Conservation (phyloP, 768 basidiomycete genomes). For the Mycena vulgaris region DNA sequence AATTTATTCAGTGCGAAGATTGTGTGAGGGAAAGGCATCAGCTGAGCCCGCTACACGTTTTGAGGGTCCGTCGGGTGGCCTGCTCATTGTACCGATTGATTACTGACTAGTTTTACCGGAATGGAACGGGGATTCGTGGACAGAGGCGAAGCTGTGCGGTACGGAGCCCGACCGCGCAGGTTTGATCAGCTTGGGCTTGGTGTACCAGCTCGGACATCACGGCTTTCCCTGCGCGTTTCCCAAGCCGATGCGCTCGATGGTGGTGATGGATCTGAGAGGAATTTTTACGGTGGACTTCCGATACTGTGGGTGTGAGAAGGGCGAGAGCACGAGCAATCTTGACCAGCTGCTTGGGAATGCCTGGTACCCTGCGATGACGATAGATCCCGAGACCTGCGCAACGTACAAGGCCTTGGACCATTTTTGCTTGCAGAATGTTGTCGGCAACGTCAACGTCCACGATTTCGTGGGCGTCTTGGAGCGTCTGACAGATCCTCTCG, state of each 20-base stretch:
- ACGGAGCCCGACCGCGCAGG: neutral
- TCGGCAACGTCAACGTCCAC: no score
- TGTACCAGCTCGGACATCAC: neutral
- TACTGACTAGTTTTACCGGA: no score
- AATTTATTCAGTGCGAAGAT: no score
- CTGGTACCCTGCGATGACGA: neutral
- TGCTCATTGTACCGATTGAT: no score
- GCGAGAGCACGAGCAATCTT: neutral
- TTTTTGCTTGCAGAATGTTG: no score
- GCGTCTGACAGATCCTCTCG: neutral
- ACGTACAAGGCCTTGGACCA: no score
- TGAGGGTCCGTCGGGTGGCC: no score
- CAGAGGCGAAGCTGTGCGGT: neutral
- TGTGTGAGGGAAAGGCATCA: no score
- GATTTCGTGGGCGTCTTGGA: no score
- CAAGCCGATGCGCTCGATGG: neutral
- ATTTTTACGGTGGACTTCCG: neutral
- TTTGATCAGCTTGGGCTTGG: neutral
- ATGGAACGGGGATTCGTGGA: neutral
- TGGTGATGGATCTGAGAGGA: neutral
- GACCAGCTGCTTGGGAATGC: neutral
- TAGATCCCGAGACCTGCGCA: neutral
- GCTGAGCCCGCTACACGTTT: no score
- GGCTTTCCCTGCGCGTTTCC: no score
- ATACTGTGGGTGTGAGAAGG: neutral